Base-by-base conservation (phyloP, 2,329 filamentous ascomycete species). In the Hysterium pulicare region DNA sequence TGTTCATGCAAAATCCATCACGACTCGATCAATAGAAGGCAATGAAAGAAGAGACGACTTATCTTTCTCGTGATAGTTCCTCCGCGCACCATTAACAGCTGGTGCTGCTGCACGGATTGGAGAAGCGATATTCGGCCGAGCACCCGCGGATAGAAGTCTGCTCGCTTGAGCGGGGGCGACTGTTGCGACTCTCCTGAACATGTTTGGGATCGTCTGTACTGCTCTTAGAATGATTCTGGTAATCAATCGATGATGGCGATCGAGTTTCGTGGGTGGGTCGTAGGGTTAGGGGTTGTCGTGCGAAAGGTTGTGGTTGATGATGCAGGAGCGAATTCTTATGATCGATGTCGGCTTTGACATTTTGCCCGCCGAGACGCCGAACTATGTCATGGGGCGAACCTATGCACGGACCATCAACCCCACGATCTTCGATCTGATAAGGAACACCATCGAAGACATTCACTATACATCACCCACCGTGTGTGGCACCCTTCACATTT, bases 11-110 rank as follows among this genome's bases (percentile, higher is more conserved):
- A 15, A 9, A 26, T 16, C 17, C n/a, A 20, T n/a, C 33, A 28
- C 31, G n/a, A 4, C 16, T 34, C n/a, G 4, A 17, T 19, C 11
- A 17, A 34, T 19, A 17, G 4, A n/a, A 11, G 32, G 4, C 32
- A 19, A 17, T 2, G 22, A 9, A 9, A 19, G 24, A 20, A 38
- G 36, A 30, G 31, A 53, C 38, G 34, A 75, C 75, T 70, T 71
- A 78, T 78, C 81, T 76, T 84, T 84, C 67, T 84, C 81, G 59
- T 84, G 81, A 63, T 84, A 84, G 50, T 69, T 69, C 55, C 80
- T 67, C 65, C 71, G 61, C 45, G 57, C 50, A 48, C 62, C 50
- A 50, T 62, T 58, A 52, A 68, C 57, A 53, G 68, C 63, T 58
- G 70, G 64, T 51, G 68, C 62, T 55, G 68, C 59, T 62, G 66